These are phyloP conservation scores for Recurvomyces mirabilis DNA, from an alignment of 495 filamentous ascomycete genomes.

Conservation along the genomic window DNA sequence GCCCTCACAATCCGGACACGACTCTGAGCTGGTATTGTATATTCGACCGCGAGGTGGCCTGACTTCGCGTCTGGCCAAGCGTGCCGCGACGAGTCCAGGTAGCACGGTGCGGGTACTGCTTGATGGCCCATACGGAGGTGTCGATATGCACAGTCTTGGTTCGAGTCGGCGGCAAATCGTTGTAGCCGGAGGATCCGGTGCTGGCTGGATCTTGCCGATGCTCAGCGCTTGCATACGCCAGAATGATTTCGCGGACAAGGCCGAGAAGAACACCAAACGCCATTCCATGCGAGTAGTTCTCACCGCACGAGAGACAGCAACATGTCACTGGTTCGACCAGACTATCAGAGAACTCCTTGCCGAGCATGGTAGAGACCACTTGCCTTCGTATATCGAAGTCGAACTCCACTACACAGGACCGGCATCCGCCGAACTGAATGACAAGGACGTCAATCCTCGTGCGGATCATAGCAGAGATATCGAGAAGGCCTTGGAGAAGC, in stretches of 20 bases:
- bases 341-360: background rate
- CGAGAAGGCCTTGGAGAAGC: background rate
- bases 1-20: conserved; percentile 18
- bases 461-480: background rate
- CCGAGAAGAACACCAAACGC: background rate
- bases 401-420: conserved; percentile 1
- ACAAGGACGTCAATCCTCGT: background rate
- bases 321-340: background rate
- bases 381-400: background rate
- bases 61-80: conserved; percentile 32
- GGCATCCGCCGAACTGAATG: background rate
- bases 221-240: conserved; percentile 21
- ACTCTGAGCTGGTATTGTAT: conserved; percentile 35
- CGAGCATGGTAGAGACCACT: background rate
- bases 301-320: background rate
- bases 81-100: conserved; percentile 28
- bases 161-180: conserved; percentile 35
- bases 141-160: conserved; percentile 23
- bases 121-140: conserved; percentile 43
- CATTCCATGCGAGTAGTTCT: background rate
- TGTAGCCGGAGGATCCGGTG: conserved; percentile 46
- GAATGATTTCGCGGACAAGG: background rate
- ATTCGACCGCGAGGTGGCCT: conserved; percentile 35
- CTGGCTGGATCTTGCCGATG: conserved; percentile 40
- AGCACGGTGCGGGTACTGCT: conserved; percentile 31